Percentiles rank a stretch among this genome's conserved stretches.
Conservation (phyloP, 768 basidiomycete species). For the Chalciporus pseudorubinellus region DNA sequence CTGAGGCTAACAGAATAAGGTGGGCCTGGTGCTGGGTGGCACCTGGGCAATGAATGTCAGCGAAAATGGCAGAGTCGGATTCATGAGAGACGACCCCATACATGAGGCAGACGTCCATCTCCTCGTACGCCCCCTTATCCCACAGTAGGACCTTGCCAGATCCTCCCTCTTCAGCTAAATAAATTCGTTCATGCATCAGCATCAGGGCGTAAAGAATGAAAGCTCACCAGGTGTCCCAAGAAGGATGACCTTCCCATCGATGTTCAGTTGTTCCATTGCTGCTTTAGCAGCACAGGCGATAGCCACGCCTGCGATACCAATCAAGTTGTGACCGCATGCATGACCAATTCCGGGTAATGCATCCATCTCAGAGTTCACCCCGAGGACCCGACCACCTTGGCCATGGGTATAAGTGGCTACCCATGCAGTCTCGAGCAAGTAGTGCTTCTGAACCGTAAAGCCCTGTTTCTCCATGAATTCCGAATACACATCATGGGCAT, state of each 20-base stretch:
- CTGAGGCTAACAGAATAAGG: conserved; percentile 63
- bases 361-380: conserved; percentile 82
- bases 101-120: conserved; percentile 79
- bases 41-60: conserved; percentile 43
- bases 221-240: conserved; percentile 73
- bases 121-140: conserved; percentile 68
- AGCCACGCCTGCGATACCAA: conserved; percentile 73
- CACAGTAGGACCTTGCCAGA: conserved; percentile 70
- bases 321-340: conserved; percentile 82
- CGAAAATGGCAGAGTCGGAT: neutral
- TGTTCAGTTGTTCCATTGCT: conserved; percentile 57
- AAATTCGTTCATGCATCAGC: neutral
- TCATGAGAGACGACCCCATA: conserved; percentile 23
- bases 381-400: conserved; percentile 65
- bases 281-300: conserved; percentile 67
- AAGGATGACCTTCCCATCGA: conserved; percentile 66
- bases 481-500: conserved; percentile 71
- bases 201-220: neutral
- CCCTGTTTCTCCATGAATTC: conserved; percentile 64
- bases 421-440: conserved; percentile 75
- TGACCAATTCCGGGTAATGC: conserved; percentile 61
- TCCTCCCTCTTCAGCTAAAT: conserved; percentile 74
- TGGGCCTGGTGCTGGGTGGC: conserved; percentile 81
- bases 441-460: conserved; percentile 60
- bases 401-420: conserved; percentile 66